Evolutionary conservation across 1,284 basidiomycete species (phyloP), one percentile per base, ranked within the genome.

Genomic region (Puccinia brachypodii): DNA sequence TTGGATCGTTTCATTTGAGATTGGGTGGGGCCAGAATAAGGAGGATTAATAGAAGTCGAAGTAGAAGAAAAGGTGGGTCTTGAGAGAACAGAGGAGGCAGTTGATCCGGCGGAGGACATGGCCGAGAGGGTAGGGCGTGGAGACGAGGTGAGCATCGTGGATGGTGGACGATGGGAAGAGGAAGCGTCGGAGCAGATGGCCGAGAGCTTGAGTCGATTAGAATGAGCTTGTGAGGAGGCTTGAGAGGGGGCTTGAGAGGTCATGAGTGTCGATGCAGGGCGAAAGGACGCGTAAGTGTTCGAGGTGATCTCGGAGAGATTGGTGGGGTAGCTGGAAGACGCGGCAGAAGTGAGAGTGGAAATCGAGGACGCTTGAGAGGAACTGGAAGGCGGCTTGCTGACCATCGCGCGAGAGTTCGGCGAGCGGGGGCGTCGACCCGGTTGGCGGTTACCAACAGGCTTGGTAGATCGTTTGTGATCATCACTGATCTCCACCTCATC

Each of bases 1-100:
- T 56, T 56, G 31, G 72, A 74, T 25, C 72, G 72, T 60, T 74
- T 74, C 72, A 74, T 74, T 74, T 74, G 72, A 25, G 72, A 74
- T 42, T 74, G 28, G 13, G 58, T n/a, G 38, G 66, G 66, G 22
- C 62, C 36, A 7, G 62, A 68, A 8, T 8, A 36, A 6, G 53
- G 31, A 25, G 72, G 53, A 9, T 40, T 22, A 42, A 6, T 16
- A 25, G 72, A 6, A 16, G 50, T 3, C 38, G 72, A 40, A 33
- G 16, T 1, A 33, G 6, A 1, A 33, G 50, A 38, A 7, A 58
- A 74, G 25, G 72, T 16, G 44, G 36, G 72, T n/a, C 72, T 74
- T 28, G 72, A 53, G 33, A 56, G 47, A 9, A 56, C 44, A 22
- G 71, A 56, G 22, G 71, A 73, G 47, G 71, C 31, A 13, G 71